These are phyloP conservation scores for Seminavis robusta DNA, from an alignment of 108 stramenopile genomes.

Conservation along the genomic window DNA sequence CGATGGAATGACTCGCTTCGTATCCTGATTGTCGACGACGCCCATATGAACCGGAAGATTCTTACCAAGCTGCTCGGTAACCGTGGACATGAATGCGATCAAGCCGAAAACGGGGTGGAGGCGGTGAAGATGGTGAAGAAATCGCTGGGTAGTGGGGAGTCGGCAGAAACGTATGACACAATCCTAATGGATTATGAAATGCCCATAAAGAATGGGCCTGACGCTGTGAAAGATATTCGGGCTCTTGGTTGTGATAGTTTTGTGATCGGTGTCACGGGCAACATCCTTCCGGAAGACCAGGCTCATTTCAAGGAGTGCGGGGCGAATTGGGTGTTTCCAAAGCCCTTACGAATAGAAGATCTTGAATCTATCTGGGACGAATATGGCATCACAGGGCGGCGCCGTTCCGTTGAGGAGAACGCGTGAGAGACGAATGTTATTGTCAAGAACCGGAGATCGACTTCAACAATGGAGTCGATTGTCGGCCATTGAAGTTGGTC, in stretches of 20 bases:
- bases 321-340: constrained; percentile 28
- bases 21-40: constrained; percentile 22
- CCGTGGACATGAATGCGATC: constrained; percentile 13
- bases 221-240: constrained; percentile 22
- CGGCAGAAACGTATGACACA: constrained; percentile 17
- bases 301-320: constrained; percentile 18
- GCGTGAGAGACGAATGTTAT: no score
- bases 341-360: constrained; percentile 18
- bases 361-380: constrained; percentile 25
- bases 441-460: no score
- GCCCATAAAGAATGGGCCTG: constrained; percentile 43
- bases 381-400: no score
- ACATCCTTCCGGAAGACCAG: constrained; percentile 29
- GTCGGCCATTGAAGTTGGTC: no score
- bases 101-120: constrained; percentile 25
- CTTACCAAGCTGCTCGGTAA: constrained; percentile 10
- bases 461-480: no score
- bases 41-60: constrained; percentile 26
- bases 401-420: no score
- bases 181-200: constrained; percentile 48
- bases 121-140: constrained; percentile 18
- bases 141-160: not conserved
- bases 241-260: constrained; percentile 22
- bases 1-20: not conserved
- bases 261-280: constrained; percentile 40